Conservation (phyloP, 345 rosid genomes). For the Lepidium aucheri region DNA sequence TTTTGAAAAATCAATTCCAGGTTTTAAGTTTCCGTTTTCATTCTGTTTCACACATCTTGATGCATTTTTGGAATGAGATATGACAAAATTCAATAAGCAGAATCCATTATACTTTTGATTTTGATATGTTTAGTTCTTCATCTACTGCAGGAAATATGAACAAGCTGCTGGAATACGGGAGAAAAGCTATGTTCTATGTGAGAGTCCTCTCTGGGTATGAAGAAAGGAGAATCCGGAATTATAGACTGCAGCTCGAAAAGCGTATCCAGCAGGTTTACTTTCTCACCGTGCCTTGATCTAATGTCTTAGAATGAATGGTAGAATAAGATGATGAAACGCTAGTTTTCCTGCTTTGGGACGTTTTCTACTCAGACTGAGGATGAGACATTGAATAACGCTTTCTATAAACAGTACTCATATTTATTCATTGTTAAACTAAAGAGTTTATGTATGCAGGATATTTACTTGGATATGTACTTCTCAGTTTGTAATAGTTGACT, state of each 20-base stretch:
- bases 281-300: not conserved
- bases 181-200: constrained; percentile 68
- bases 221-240: constrained; percentile 66
- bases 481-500: not conserved
- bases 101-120: not conserved
- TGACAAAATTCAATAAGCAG: not conserved
- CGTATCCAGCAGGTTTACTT: constrained; percentile 57
- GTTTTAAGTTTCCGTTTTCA: not conserved
- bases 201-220: constrained; percentile 95
- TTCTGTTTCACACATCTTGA: not conserved
- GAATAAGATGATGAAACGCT: not conserved
- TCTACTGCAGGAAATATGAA: constrained; percentile 38
- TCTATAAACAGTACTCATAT: not conserved
- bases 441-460: not conserved
- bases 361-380: not conserved
- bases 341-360: not conserved
- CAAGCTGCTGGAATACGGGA: constrained; percentile 74
- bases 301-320: not conserved
- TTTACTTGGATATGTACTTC: not conserved
- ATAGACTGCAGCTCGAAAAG: constrained; percentile 70
- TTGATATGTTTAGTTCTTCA: not conserved
- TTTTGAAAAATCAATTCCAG: not conserved
- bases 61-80: not conserved
- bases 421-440: not conserved
- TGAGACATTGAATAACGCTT: not conserved